phyloP scores from a whole-genome alignment of 495 filamentous ascomycete genomes.

The Neurospora africana region DNA sequence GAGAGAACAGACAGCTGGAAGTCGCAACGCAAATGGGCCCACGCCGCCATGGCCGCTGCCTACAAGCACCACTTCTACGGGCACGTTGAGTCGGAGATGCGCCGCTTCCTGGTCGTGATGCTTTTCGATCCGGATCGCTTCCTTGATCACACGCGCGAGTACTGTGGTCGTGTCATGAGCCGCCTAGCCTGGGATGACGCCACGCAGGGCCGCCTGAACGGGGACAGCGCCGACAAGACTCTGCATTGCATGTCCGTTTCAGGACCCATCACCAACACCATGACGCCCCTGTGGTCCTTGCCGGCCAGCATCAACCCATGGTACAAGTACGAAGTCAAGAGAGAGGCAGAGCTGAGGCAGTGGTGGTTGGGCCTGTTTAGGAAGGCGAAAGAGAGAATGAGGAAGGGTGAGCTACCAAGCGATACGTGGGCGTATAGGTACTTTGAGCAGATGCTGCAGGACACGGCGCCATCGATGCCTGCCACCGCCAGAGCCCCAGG shows the following conservation, averaged over 20 bases:
- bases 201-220: constrained; percentile 31
- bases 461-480: neutral
- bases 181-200: constrained; percentile 38
- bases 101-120: constrained; percentile 30
- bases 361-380: constrained; percentile 37
- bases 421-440: constrained; percentile 39
- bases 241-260: constrained; percentile 39
- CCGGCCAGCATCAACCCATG: constrained; percentile 33
- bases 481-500: neutral
- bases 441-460: constrained; percentile 28
- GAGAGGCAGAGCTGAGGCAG: constrained; percentile 28
- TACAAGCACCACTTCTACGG: constrained; percentile 39
- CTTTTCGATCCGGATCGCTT: constrained; percentile 36
- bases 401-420: constrained; percentile 25
- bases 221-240: constrained; percentile 33
- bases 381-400: constrained; percentile 29
- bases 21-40: constrained; percentile 36
- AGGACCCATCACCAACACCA: constrained; percentile 36
- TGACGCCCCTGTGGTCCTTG: constrained; percentile 35
- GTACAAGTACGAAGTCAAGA: constrained; percentile 33
- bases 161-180: constrained; percentile 37
- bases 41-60: constrained; percentile 37
- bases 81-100: constrained; percentile 36
- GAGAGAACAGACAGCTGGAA: constrained; percentile 30
- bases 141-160: constrained; percentile 34